Evolutionary conservation across 1,284 basidiomycete genomes (phyloP).

Genomic region (Cryptococcus sp.): DNA sequence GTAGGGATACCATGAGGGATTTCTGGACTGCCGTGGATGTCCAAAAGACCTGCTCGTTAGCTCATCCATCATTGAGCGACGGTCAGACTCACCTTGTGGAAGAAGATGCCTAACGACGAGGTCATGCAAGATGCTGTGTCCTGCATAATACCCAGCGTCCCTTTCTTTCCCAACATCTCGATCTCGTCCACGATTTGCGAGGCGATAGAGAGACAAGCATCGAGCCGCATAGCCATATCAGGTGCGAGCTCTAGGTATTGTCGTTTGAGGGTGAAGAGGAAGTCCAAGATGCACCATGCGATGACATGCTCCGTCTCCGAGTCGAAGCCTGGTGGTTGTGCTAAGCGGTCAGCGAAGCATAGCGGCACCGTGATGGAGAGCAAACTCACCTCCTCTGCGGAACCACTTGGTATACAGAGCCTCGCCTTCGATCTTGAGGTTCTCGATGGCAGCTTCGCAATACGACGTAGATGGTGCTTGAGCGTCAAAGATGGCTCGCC

Average conservation of each 20-base stretch:
- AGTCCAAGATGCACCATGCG: conserved; percentile 31
- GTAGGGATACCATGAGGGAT: conserved; percentile 17
- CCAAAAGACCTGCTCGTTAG: conserved; percentile 23
- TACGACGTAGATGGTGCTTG: conserved; percentile 18
- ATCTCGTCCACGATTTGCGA: conserved; percentile 28
- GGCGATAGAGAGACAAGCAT: conserved; percentile 22
- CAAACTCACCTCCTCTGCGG: conserved; percentile 19
- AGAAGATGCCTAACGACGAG: conserved; percentile 22
- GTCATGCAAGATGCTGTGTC: conserved; percentile 35
- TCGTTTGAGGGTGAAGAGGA: conserved; percentile 29
- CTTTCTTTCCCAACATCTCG: conserved; percentile 23
- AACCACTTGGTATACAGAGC: conserved; percentile 26
- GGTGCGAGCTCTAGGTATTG: conserved; percentile 20
- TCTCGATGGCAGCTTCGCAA: conserved; percentile 27
- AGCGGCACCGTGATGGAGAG: neutral
- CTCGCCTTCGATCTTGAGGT: conserved; percentile 20
- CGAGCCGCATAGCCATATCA: conserved; percentile 19
- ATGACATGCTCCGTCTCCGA: conserved; percentile 28
- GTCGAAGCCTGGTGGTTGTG: conserved; percentile 22
- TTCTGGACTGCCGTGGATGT: conserved; percentile 17
- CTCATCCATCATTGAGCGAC: neutral
- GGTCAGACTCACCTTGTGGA: conserved; percentile 19
- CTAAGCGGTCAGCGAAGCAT: conserved; percentile 6
- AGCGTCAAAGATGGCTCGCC: conserved; percentile 26
- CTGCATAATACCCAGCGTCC: conserved; percentile 32